Percentiles rank a stretch among this genome's conserved stretches.
Conservation (phyloP, 805 yeast species). For the Saturnispora sekii region DNA sequence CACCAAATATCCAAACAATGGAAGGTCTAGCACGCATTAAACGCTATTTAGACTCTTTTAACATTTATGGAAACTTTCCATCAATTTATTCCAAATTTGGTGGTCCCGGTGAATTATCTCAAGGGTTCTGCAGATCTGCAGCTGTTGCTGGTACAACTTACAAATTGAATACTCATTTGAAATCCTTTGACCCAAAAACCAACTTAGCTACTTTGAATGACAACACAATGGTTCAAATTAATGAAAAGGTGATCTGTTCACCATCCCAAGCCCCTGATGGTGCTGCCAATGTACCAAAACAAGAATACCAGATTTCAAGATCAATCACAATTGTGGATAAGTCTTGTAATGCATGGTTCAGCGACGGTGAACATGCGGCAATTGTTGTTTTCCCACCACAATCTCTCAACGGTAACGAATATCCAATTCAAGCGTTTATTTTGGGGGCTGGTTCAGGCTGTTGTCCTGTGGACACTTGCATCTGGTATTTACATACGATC, state of each 20-base stretch:
- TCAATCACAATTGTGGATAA: slow-evolving; percentile 75
- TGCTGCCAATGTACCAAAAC: slow-evolving; percentile 32
- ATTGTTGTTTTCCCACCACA: slow-evolving; percentile 89
- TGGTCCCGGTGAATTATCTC: slow-evolving; percentile 91
- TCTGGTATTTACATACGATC: slow-evolving; percentile 82
- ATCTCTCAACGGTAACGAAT: slow-evolving; percentile 55
- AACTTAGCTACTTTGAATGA: slow-evolving; percentile 67
- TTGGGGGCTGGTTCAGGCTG: slow-evolving; percentile 83
- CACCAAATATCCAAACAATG: slow-evolving; percentile 51
- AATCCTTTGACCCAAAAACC: slow-evolving; percentile 52
- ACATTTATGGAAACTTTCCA: slow-evolving; percentile 91
- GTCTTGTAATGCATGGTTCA: slow-evolving; percentile 88
- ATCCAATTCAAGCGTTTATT: slow-evolving; percentile 78
- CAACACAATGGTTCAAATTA: slow-evolving; percentile 62
- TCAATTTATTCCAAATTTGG: slow-evolving; percentile 88
- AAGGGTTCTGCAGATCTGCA: slow-evolving; percentile 95
- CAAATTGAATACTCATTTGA: slow-evolving; percentile 62
- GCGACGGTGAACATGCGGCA: slow-evolving; percentile 73
- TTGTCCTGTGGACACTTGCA: slow-evolving; percentile 76
- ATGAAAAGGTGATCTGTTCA: slow-evolving; percentile 70
- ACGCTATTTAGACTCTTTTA: slow-evolving; percentile 75
- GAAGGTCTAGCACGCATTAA: slow-evolving; percentile 74
- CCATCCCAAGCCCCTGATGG: slow-evolving; percentile 53
- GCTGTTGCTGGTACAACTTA: slow-evolving; percentile 97
- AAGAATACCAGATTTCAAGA: slow-evolving; percentile 55